Evolutionary conservation across 345 rosid genomes (phyloP).

Genomic region (Aquilaria malaccensis): DNA sequence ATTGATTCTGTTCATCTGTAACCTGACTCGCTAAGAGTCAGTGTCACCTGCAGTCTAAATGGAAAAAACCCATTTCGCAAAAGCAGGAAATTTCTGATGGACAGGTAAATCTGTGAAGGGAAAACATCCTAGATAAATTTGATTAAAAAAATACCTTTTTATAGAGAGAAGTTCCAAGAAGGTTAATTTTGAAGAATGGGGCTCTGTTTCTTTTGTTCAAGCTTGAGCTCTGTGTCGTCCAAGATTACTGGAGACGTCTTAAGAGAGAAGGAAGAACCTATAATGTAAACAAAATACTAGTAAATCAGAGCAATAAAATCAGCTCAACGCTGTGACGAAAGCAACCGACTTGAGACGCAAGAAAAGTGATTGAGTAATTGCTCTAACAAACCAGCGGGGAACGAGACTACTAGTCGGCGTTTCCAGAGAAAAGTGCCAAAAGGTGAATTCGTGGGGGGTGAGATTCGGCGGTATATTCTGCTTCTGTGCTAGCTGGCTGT

Average conservation of each 20-base stretch:
- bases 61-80: not conserved
- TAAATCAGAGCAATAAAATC: not conserved
- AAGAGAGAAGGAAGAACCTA: not conserved
- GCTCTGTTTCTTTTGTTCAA: not conserved
- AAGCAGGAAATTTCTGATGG: not conserved
- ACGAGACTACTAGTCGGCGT: too few species aligned
- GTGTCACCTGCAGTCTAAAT: not conserved
- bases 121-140: not conserved
- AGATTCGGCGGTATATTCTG: too few species aligned
- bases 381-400: too few species aligned
- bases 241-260: constrained; percentile 17
- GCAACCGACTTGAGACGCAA: constrained; percentile 32
- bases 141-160: not conserved
- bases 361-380: constrained; percentile 15
- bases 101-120: not conserved
- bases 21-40: not conserved
- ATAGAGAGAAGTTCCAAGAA: constrained; percentile 5
- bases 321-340: not conserved
- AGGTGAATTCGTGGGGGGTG: too few species aligned
- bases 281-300: not conserved
- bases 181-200: constrained; percentile 12
- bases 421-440: too few species aligned
- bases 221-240: constrained; percentile 8
- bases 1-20: not conserved
- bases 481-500: too few species aligned